Evolutionary conservation across 2,329 filamentous ascomycete species (phyloP), one percentile per base, ranked within the genome.

Genomic region (Macrophomina pseudophaseolina): DNA sequence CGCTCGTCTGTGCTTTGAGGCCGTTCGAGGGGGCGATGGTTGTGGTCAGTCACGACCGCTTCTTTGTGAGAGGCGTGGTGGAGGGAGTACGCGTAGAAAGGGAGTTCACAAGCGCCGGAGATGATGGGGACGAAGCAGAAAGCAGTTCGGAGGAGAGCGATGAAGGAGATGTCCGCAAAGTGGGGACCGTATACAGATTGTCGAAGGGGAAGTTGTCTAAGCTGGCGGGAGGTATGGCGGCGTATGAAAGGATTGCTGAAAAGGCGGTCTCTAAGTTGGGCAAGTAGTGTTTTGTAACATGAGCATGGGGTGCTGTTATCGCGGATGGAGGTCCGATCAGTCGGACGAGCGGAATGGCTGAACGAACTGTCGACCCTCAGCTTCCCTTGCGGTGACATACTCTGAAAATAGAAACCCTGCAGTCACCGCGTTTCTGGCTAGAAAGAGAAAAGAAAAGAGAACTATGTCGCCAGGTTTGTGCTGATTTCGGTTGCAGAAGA

Each of bases 21-120:
- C 80, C 80, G 2, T 96, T 91, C 84, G 85, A 88, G 65, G 92
- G 92, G 0, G 92, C 91, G 0, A 85, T 95, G 4, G 79, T 96
- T 46, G 80, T 95, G 5, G 89, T 95, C 4, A 93, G 88, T 42
- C 93, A 96, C 80, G 92, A 96, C 75, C 84, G 93, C 38, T 96
- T 91, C 84, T 90, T 96, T 72, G 85, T 95, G 79, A 85, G 89
- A 53, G 87, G 88, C 1, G 90, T 90, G 0, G 81, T 94, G 0
- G 88, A 91, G 73, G 88, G 88, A 0, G 49, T 18, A 1, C 32
- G 30, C 16, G 30, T 49, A 28, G 52, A 54, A 1, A 64, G 77
- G 42, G 88, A 88, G 42, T 40, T 42, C 18, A 40, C 78, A 42
- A 88, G 88, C 2, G 91, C 91, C 0, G 83, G 95, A 0, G 90